These are phyloP conservation scores for Leccinum fallax DNA, from an alignment of 1,284 basidiomycete genomes.

Conservation along the genomic window DNA sequence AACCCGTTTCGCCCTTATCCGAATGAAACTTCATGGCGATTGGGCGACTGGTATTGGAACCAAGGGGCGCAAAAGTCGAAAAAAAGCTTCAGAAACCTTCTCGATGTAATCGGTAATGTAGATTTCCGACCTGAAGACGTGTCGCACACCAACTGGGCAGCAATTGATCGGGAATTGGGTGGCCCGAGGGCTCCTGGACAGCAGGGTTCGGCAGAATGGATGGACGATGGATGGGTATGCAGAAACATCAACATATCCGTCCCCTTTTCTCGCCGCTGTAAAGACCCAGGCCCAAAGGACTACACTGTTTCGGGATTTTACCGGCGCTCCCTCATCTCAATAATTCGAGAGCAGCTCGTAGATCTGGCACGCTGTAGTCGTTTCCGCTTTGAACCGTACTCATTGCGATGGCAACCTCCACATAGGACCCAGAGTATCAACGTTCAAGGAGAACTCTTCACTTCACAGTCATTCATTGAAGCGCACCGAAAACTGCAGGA, in stretches of 20 bases:
- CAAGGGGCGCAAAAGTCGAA: background rate
- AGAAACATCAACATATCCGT: background rate
- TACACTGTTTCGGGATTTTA: background rate
- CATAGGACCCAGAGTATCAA: background rate
- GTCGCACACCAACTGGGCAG: background rate
- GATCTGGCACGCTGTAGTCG: background rate
- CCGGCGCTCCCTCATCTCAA: background rate
- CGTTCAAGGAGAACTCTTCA: background rate
- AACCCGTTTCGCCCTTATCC: background rate
- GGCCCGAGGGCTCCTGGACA: background rate
- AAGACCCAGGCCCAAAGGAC: background rate
- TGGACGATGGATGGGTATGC: background rate
- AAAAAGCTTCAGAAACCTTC: background rate
- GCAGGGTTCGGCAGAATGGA: background rate
- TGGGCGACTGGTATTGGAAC: background rate
- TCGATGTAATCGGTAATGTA: background rate
- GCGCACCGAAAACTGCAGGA: background rate
- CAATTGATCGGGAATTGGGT: background rate
- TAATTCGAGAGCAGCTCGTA: background rate
- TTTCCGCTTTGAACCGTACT: background rate
- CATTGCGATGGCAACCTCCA: background rate
- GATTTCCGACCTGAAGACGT: background rate
- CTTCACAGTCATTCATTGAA: background rate
- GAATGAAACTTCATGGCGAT: background rate
- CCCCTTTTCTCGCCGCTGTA: background rate